These are phyloP conservation scores for Auricularia sp. DNA, from an alignment of 768 basidiomycete genomes.

Conservation along the genomic window DNA sequence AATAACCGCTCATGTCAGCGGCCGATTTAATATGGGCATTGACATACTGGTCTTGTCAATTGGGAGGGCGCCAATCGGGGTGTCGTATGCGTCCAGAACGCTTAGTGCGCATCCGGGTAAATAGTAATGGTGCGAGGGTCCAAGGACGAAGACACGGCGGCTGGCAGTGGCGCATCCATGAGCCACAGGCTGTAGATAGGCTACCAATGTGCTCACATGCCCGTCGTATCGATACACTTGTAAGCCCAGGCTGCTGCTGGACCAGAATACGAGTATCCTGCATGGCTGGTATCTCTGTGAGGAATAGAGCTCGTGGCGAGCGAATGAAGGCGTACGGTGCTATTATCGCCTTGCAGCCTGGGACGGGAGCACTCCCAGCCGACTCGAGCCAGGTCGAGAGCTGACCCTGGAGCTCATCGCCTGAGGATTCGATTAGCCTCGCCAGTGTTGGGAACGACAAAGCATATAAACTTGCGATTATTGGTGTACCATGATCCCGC, in stretches of 20 bases:
- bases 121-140: conserved; percentile 91
- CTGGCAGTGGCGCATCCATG: conserved; percentile 29
- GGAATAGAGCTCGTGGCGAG: too few relatives aligned
- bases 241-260: conserved; percentile 95
- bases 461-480: conserved; percentile 36
- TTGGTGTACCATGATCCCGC: conserved; percentile 85
- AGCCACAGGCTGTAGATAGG: too few relatives aligned
- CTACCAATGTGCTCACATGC: conserved; percentile 49
- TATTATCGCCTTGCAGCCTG: conserved; percentile 77
- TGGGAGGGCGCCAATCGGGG: conserved; percentile 74
- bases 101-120: conserved; percentile 82
- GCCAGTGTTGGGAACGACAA: background rate
- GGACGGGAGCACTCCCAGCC: conserved; percentile 43
- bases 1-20: too few relatives aligned
- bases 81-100: conserved; percentile 64
- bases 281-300: conserved; percentile 51
- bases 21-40: background rate
- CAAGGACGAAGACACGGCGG: conserved; percentile 86
- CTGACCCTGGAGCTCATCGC: conserved; percentile 45
- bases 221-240: conserved; percentile 68
- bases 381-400: conserved; percentile 53
- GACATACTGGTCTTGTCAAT: conserved; percentile 70
- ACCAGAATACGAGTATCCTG: conserved; percentile 92
- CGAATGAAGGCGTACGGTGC: conserved; percentile 52
- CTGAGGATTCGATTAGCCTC: conserved; percentile 27